Conservation (phyloP, 768 basidiomycete species). For the Leccinum boreale region DNA sequence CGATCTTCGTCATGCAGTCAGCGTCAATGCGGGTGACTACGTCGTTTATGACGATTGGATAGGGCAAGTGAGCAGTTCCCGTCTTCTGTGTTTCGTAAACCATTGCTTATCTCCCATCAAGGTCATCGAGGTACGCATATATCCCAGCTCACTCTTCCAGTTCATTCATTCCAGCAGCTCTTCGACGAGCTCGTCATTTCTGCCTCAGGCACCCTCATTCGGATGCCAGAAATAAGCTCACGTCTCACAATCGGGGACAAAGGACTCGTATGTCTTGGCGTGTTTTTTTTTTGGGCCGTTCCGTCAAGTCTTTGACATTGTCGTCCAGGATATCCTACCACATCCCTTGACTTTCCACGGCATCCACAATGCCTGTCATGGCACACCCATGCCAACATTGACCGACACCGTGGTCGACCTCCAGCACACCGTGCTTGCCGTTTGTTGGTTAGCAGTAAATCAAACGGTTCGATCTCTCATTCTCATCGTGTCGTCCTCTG, state of each 20-base stretch:
- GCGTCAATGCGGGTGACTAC: slow-evolving; percentile 77
- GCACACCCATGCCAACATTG: slow-evolving; percentile 39
- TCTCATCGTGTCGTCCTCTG: neutral
- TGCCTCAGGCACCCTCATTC: slow-evolving; percentile 61
- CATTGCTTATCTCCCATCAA: slow-evolving; percentile 27
- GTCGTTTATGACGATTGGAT: slow-evolving; percentile 85
- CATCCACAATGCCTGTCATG: slow-evolving; percentile 45
- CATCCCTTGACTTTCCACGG: slow-evolving; percentile 45
- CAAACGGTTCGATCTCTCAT: slow-evolving; percentile 57
- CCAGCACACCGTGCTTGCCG: slow-evolving; percentile 72
- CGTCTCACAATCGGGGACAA: slow-evolving; percentile 72
- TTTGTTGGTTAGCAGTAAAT: slow-evolving; percentile 86
- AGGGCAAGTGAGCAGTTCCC: slow-evolving; percentile 64
- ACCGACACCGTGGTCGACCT: slow-evolving; percentile 69
- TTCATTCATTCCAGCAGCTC: slow-evolving; percentile 45
- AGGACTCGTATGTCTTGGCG: slow-evolving; percentile 52
- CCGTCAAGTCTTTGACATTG: slow-evolving; percentile 1
- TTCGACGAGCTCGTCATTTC: slow-evolving; percentile 82
- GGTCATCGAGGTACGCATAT: slow-evolving; percentile 68
- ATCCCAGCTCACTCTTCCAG: neutral
- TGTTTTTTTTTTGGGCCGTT: neutral
- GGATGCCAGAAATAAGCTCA: slow-evolving; percentile 75
- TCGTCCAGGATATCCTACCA: slow-evolving; percentile 62
- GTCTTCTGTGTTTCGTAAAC: slow-evolving; percentile 5
- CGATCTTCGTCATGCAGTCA: slow-evolving; percentile 54